Evolutionary conservation across 2,329 filamentous ascomycete genomes (phyloP).

Genomic region (Xylariaceae sp.): DNA sequence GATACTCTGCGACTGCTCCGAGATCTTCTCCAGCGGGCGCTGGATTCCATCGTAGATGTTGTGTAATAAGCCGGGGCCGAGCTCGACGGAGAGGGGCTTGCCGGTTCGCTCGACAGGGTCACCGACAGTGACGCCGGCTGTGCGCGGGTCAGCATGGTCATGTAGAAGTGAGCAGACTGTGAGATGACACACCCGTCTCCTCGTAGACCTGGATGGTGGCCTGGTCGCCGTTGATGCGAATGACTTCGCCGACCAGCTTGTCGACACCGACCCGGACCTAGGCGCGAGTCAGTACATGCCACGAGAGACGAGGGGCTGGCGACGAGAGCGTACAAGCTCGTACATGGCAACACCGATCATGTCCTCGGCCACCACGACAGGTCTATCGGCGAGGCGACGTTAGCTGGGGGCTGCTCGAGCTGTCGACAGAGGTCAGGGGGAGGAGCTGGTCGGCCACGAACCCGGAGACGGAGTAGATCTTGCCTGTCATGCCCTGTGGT

Average conservation of each 20-base stretch:
- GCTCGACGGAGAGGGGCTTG: constrained; percentile 94
- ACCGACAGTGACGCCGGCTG: constrained; percentile 90
- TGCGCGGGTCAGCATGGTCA: constrained; percentile 6
- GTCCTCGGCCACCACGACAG: constrained; percentile 93
- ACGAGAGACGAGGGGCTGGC: not conserved
- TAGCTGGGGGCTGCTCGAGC: constrained; percentile 17
- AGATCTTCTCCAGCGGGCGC: constrained; percentile 81
- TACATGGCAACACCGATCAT: constrained; percentile 99
- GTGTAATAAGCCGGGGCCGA: constrained; percentile 94
- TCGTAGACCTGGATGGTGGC: constrained; percentile 99
- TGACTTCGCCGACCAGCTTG: constrained; percentile 90
- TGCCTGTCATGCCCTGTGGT: too few relatives aligned
- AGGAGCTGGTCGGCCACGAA: constrained; percentile 29
- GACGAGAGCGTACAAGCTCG: constrained; percentile 66
- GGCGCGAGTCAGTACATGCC: constrained; percentile 6
- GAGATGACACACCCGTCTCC: constrained; percentile 68
- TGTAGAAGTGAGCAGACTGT: not conserved
- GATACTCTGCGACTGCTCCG: constrained; percentile 72
- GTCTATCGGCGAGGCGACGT: constrained; percentile 40
- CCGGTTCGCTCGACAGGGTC: constrained; percentile 86
- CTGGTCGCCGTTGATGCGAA: constrained; percentile 92
- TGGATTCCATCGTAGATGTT: constrained; percentile 99
- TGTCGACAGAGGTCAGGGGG: constrained; percentile 1
- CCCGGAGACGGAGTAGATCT: constrained; percentile 58
- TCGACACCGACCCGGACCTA: constrained; percentile 90